A percentile compares a stretch with the other conserved stretches of the same genome.
Conservation (phyloP, 1,139 yeast genomes). For the Wickerhamiella infanticola region DNA sequence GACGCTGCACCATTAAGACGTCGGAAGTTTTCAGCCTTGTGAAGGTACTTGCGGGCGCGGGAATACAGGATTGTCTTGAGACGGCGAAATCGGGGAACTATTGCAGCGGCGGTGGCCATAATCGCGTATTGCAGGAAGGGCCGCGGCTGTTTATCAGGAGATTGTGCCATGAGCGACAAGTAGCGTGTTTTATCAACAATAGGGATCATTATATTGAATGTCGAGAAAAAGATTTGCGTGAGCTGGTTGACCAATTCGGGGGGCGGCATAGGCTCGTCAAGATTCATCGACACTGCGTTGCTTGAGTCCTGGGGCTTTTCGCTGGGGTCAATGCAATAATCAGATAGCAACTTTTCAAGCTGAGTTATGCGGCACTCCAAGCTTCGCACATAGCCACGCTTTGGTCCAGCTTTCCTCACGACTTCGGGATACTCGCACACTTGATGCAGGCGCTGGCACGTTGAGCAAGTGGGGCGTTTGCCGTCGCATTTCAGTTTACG, state of each 20-base stretch:
- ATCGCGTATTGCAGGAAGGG: conserved; percentile 20
- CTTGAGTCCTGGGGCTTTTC: background rate
- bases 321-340: conserved; percentile 2
- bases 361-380: conserved; percentile 19
- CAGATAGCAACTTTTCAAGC: conserved; percentile 14
- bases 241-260: conserved; percentile 15
- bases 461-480: conserved; percentile 19
- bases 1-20: conserved; percentile 1
- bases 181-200: conserved; percentile 16
- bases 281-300: conserved; percentile 3
- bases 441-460: conserved; percentile 18
- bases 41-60: conserved; percentile 17
- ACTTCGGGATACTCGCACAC: conserved; percentile 19
- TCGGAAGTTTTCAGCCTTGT: conserved; percentile 4
- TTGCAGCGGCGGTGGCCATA: conserved; percentile 17
- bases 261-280: conserved; percentile 20
- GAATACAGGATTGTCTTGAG: conserved; percentile 15
- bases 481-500: conserved; percentile 25
- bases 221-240: conserved; percentile 15
- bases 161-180: conserved; percentile 7
- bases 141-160: conserved; percentile 14
- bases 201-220: conserved; percentile 11
- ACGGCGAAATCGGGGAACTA: conserved; percentile 11
- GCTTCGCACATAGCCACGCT: conserved; percentile 21
- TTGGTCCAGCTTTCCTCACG: conserved; percentile 21